Evolutionary conservation across 2,329 filamentous ascomycete genomes (phyloP).

Genomic region (Ceratocystis cubensis): DNA sequence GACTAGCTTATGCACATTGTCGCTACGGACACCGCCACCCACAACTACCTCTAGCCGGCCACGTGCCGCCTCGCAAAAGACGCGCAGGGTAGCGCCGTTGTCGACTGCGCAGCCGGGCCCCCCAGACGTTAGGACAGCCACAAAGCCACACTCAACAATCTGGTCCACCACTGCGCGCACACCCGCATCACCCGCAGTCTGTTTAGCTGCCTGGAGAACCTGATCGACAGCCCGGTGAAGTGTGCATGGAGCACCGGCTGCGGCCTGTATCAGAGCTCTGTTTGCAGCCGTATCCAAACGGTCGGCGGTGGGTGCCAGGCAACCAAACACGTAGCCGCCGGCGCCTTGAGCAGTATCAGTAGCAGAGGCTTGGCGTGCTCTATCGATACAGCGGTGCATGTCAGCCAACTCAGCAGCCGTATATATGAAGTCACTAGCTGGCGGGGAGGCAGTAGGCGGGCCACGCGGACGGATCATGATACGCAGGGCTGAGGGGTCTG

Average conservation of each 20-base stretch:
- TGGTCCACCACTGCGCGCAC: constrained; percentile 27
- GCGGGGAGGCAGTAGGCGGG: constrained; percentile 20
- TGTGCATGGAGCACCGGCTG: constrained; percentile 35
- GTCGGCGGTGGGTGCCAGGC: not conserved
- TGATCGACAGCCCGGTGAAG: constrained; percentile 47
- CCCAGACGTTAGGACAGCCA: constrained; percentile 41
- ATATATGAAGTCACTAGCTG: constrained; percentile 19
- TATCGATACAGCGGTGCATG: constrained; percentile 30
- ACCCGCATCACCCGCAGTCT: constrained; percentile 3
- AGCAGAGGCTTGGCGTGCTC: too few species aligned
- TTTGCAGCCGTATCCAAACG: constrained; percentile 31
- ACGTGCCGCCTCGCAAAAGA: constrained; percentile 28
- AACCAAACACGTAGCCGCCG: constrained; percentile 15
- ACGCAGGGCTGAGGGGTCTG: constrained; percentile 28
- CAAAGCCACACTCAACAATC: constrained; percentile 36
- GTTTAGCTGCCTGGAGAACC: constrained; percentile 28
- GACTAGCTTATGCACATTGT: constrained; percentile 28
- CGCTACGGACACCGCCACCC: constrained; percentile 38
- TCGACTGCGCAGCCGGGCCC: constrained; percentile 33
- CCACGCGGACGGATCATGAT: constrained; percentile 45
- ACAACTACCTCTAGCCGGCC: constrained; percentile 37
- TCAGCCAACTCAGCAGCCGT: constrained; percentile 28
- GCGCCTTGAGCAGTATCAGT: too few species aligned
- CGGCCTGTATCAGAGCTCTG: constrained; percentile 31
- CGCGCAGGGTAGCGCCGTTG: constrained; percentile 31